Evolutionary conservation across 2,329 filamentous ascomycete genomes (phyloP), one percentile per base, ranked within the genome.

Genomic region (Fusarium phyllophilum): DNA sequence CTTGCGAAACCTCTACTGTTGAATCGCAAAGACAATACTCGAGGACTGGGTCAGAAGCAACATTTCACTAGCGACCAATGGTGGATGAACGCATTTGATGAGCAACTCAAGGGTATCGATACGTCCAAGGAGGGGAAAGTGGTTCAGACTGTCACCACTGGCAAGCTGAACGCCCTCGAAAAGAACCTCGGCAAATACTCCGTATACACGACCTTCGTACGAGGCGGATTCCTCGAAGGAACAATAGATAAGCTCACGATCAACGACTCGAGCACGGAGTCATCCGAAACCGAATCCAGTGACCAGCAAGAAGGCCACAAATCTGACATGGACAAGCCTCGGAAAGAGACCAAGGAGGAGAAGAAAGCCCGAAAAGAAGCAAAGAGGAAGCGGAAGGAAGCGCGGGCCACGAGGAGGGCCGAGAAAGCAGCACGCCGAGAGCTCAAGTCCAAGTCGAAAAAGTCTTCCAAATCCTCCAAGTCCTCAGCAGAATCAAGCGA

Each of bases 41-140:
- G 93, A 60, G 96, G 96, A 31, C 86, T 98, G 10, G 96, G 96
- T 62, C 91, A 93, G 80, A 94, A 94, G 81, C 86, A 87, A 66
- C 88, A 90, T 72, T 87, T 87, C 71, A 89, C 88, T 29, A 89
- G 87, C 76, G 96, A 98, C 80, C 95, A 97, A 81, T 99, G 96
- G 96, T 99, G 96, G 96, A 88, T 97, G 83, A 92, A 94, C 66
- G 96, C 96, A 17, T 98, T 97, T 76, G 96, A 98, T 83, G 92
- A 95, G 81, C 95, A 95, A 63, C 85, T 98, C 74, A 93, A 96
- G 82, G 93, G 92, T 8, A 87, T 97, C 60, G 92, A 93, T 79
- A 90, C 89, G 4, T 86, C 87, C 31, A 86, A 86, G 74, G 83
- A 89, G 74, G 87, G 90, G 60, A 84, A 85, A 75, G 84, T 90